These are phyloP conservation scores for Colletotrichum tabaci DNA, from an alignment of 2,329 filamentous ascomycete genomes.

Conservation along the genomic window DNA sequence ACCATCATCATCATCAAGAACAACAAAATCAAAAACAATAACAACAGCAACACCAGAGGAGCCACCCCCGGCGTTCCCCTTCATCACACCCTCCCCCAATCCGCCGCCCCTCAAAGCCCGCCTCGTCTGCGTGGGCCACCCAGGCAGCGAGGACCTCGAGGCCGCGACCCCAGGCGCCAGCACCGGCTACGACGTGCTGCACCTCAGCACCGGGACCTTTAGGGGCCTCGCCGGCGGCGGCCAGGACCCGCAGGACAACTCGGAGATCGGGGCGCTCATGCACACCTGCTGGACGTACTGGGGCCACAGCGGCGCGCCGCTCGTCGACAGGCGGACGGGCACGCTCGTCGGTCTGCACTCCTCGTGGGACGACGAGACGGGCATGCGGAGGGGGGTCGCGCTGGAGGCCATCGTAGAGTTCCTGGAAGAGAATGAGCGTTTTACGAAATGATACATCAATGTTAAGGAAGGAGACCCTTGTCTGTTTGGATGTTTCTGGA, in stretches of 20 bases:
- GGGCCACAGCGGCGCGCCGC: constrained; percentile 68
- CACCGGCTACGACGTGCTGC: constrained; percentile 63
- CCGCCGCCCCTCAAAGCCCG: constrained; percentile 43
- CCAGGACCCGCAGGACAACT: constrained; percentile 64
- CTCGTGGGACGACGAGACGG: constrained; percentile 67
- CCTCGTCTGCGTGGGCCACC: constrained; percentile 54
- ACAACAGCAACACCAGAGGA: background rate
- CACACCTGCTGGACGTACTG: constrained; percentile 72
- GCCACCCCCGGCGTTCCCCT: constrained; percentile 43
- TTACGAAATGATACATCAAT: background rate
- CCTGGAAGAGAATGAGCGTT: constrained; percentile 33
- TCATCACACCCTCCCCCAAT: constrained; percentile 37
- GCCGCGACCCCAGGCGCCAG: constrained; percentile 49
- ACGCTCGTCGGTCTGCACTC: constrained; percentile 66
- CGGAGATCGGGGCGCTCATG: constrained; percentile 65
- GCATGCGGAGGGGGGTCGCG: constrained; percentile 65
- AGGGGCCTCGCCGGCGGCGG: constrained; percentile 53
- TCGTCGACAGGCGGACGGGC: constrained; percentile 57
- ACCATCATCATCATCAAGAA: too few relatives aligned
- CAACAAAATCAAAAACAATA: too few relatives aligned
- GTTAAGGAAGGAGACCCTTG: too few relatives aligned
- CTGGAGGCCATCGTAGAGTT: constrained; percentile 61
- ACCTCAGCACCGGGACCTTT: constrained; percentile 60
- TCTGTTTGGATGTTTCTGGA: background rate
- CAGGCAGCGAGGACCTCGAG: constrained; percentile 61